Percentiles rank a stretch among this genome's conserved stretches.
Conservation (phyloP, 352 stramenopile genomes). For the Phytophthora pisi region DNA sequence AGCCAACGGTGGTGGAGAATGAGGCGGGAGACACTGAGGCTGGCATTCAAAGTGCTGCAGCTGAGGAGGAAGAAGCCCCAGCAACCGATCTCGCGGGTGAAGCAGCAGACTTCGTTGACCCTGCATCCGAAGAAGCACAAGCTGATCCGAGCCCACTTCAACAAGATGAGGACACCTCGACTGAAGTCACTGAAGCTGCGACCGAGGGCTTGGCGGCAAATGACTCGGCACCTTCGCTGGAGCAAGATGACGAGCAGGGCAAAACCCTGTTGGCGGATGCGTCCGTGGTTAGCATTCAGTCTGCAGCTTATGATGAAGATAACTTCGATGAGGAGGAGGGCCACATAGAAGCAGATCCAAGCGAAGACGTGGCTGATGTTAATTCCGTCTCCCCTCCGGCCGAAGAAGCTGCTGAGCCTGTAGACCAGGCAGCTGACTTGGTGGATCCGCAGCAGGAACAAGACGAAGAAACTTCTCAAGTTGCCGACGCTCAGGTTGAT, state of each 20-base stretch:
- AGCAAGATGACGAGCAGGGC: conserved; percentile 6
- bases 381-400: not conserved
- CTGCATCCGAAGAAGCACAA: conserved; percentile 3
- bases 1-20: conserved; percentile 1
- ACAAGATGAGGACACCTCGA: not conserved
- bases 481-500: conserved; percentile 5
- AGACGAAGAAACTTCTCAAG: not conserved
- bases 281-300: conserved; percentile 27
- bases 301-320: conserved; percentile 30
- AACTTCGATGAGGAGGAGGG: conserved; percentile 34
- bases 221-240: not conserved
- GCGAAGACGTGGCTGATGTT: not conserved
- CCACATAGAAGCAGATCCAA: conserved; percentile 6
- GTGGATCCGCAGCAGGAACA: not conserved
- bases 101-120: not conserved
- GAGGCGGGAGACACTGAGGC: not conserved
- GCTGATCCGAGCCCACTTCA: not conserved
- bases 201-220: not conserved
- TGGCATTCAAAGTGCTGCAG: conserved; percentile 1
- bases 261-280: conserved; percentile 15
- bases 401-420: conserved; percentile 7
- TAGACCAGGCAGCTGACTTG: not conserved
- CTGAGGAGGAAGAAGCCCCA: conserved; percentile 5
- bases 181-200: not conserved
- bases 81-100: not conserved